These are phyloP conservation scores for Dimargaris cristalligena DNA, from an alignment of 192 early-diverging fungal species.

Conservation along the genomic window DNA sequence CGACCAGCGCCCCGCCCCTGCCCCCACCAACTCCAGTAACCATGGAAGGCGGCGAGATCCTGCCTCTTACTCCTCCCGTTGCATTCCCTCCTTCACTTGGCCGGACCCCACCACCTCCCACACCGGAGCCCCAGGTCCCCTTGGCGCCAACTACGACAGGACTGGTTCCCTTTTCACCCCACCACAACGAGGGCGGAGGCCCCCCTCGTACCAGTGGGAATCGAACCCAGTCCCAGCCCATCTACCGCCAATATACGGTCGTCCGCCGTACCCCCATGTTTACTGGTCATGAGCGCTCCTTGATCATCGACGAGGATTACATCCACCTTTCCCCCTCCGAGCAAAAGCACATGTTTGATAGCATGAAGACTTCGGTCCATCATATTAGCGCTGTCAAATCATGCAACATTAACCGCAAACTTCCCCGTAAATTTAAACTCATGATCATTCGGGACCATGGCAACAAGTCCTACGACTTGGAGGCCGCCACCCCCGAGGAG, in stretches of 20 bases:
- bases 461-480: conserved; percentile 63
- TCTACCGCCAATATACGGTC: conserved; percentile 66
- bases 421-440: conserved; percentile 49
- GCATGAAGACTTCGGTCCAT: conserved; percentile 60
- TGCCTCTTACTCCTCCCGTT: neutral
- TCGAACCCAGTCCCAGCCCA: neutral
- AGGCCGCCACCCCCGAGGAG: conserved; percentile 46
- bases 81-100: neutral
- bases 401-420: conserved; percentile 54
- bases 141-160: neutral
- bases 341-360: conserved; percentile 58
- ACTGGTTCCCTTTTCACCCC: neutral
- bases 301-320: conserved; percentile 92
- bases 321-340: conserved; percentile 79
- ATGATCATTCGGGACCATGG: conserved; percentile 39
- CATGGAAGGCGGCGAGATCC: neutral
- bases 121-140: neutral
- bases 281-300: conserved; percentile 62
- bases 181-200: neutral
- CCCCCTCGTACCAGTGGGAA: neutral
- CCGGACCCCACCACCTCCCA: too few relatives aligned
- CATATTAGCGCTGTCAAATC: conserved; percentile 41
- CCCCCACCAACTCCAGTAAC: neutral
- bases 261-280: conserved; percentile 73
- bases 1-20: neutral